These are phyloP conservation scores for Trametes sanguinea DNA, from an alignment of 768 basidiomycete genomes.

Conservation along the genomic window DNA sequence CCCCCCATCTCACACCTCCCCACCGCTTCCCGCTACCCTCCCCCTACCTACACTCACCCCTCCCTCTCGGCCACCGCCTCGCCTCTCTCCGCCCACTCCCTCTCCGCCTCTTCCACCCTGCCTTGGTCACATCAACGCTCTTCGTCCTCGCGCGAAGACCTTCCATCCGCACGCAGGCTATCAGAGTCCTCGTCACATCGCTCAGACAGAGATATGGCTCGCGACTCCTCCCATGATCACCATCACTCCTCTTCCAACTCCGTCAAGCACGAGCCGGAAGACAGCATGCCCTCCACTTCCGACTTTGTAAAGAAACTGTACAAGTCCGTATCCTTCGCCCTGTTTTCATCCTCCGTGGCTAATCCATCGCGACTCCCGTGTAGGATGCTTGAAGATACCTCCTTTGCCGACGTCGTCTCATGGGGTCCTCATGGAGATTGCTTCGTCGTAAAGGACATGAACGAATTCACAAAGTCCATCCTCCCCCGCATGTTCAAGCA, in stretches of 20 bases:
- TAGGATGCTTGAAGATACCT: conserved; percentile 87
- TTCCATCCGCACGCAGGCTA: conserved; percentile 30
- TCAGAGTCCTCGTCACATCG: conserved; percentile 26
- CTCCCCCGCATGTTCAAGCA: conserved; percentile 94
- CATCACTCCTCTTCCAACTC: conserved; percentile 10
- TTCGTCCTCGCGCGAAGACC: conserved; percentile 37
- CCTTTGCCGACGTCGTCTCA: conserved; percentile 71
- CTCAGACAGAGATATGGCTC: conserved; percentile 27
- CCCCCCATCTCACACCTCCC: conserved; percentile 40
- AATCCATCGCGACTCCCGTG: not conserved
- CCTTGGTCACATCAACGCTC: conserved; percentile 38
- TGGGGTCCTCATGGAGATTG: conserved; percentile 87
- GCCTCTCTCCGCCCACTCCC: conserved; percentile 31
- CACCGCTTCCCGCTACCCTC: conserved; percentile 33
- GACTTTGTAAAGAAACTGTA: conserved; percentile 95
- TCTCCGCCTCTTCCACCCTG: conserved; percentile 29
- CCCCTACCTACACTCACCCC: conserved; percentile 39
- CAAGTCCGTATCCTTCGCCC: conserved; percentile 56
- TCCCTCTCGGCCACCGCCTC: conserved; percentile 35
- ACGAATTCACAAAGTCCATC: conserved; percentile 89
- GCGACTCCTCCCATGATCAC: conserved; percentile 26
- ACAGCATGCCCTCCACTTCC: conserved; percentile 82
- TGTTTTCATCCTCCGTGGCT: not conserved
- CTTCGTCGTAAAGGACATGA: conserved; percentile 97
- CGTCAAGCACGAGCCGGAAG: conserved; percentile 51